phyloP scores from a whole-genome alignment of 2,329 filamentous ascomycete genomes.

The Periconia sp. region DNA sequence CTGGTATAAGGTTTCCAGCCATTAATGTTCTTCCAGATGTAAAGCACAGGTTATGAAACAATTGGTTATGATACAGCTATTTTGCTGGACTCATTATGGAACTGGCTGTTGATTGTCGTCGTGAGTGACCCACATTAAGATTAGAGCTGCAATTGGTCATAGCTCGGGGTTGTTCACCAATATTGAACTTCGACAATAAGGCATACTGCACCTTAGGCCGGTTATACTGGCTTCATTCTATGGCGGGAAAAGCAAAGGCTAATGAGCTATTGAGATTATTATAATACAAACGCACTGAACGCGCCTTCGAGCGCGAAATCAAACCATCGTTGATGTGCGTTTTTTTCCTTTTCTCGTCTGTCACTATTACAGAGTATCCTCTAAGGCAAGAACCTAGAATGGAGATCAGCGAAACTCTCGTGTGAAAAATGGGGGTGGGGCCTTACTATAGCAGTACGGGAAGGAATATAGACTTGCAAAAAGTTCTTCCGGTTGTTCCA shows the following conservation, averaged over 20 bases:
- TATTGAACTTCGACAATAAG: too few relatives aligned
- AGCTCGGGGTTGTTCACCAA: too few relatives aligned
- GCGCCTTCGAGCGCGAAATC: not conserved
- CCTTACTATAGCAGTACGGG: slow-evolving; percentile 77
- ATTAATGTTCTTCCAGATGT: too few relatives aligned
- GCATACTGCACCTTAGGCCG: not conserved
- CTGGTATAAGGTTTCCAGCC: too few relatives aligned
- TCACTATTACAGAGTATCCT: slow-evolving; percentile 1
- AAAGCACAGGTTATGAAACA: too few relatives aligned
- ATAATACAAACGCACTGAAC: not conserved
- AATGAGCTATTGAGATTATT: not conserved
- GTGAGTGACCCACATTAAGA: too few relatives aligned
- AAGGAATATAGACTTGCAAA: slow-evolving; percentile 87
- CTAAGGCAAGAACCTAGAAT: slow-evolving; percentile 8
- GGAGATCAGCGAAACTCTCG: not conserved
- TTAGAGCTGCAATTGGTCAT: too few relatives aligned
- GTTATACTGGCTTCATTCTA: not conserved
- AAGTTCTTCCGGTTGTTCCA: slow-evolving; percentile 94
- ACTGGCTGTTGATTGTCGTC: too few relatives aligned
- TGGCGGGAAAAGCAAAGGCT: not conserved
- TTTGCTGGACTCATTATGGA: too few relatives aligned
- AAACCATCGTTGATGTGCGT: not conserved
- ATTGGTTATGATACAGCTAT: too few relatives aligned
- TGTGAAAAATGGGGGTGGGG: not conserved
- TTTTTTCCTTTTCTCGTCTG: not conserved